Evolutionary conservation across 352 stramenopile species (phyloP).

Genomic region (Phytopythium cucurbitacearum): DNA sequence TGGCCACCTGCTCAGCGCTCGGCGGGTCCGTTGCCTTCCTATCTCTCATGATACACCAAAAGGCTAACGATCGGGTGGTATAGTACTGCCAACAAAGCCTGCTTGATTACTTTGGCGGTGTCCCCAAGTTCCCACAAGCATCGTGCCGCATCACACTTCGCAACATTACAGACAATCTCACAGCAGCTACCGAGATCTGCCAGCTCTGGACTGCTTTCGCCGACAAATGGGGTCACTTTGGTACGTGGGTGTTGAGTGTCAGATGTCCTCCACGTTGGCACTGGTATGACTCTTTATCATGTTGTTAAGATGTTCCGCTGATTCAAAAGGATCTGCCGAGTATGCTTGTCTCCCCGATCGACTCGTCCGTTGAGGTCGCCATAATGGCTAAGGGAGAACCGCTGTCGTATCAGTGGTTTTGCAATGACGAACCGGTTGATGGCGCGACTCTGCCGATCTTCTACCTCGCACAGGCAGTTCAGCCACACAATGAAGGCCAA

Average conservation of each 20-base stretch:
- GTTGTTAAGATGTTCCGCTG: constrained; percentile 22
- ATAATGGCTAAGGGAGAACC: constrained; percentile 63
- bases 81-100: constrained; percentile 48
- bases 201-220: constrained; percentile 42
- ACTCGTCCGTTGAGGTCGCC: constrained; percentile 44
- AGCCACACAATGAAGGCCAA: constrained; percentile 45
- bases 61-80: background rate
- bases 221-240: constrained; percentile 65
- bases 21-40: constrained; percentile 25
- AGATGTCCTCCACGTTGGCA: background rate
- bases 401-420: constrained; percentile 64
- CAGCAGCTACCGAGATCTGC: constrained; percentile 18
- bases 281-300: background rate
- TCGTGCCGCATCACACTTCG: constrained; percentile 23
- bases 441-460: constrained; percentile 41
- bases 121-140: constrained; percentile 57
- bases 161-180: constrained; percentile 3
- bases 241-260: constrained; percentile 7
- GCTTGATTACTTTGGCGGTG: constrained; percentile 48
- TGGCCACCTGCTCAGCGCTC: constrained; percentile 46
- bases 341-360: constrained; percentile 26
- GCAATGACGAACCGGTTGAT: constrained; percentile 20
- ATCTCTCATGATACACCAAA: background rate
- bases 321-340: constrained; percentile 41
- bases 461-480: constrained; percentile 46